Evolutionary conservation across 164 flowering plant genomes (phyloP).

Genomic region (Pachysandra terminalis): DNA sequence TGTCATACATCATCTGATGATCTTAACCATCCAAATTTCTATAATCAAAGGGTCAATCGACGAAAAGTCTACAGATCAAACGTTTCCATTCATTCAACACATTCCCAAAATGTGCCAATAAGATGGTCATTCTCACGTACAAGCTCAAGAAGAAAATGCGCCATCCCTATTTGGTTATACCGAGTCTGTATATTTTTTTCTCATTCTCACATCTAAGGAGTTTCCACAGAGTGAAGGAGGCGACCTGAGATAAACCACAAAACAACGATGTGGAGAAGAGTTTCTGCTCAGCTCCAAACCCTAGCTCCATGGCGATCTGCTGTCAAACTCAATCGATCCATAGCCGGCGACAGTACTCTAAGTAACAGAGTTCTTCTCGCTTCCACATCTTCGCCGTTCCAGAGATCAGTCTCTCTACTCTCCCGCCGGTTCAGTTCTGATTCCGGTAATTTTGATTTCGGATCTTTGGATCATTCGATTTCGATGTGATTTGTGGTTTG

Average conservation of each 20-base stretch:
- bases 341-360: background rate
- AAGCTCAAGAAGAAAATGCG: no score
- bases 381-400: conserved; percentile 18
- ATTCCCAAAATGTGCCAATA: no score
- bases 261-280: conserved; percentile 61
- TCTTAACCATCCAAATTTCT: no score
- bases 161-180: no score
- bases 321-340: conserved; percentile 16
- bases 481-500: background rate
- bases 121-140: no score
- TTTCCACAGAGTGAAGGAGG: background rate
- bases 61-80: no score
- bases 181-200: no score
- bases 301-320: conserved; percentile 37
- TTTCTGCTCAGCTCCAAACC: conserved; percentile 44
- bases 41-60: no score
- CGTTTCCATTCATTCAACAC: no score
- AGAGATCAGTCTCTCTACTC: conserved; percentile 29
- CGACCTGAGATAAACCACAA: conserved; percentile 24
- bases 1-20: no score
- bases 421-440: conserved; percentile 36
- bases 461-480: conserved; percentile 6
- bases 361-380: conserved; percentile 7
- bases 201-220: no score
- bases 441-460: conserved; percentile 29